phyloP scores from a whole-genome alignment of 2,329 filamentous ascomycete species.

The Pseudonectria foliicola region DNA sequence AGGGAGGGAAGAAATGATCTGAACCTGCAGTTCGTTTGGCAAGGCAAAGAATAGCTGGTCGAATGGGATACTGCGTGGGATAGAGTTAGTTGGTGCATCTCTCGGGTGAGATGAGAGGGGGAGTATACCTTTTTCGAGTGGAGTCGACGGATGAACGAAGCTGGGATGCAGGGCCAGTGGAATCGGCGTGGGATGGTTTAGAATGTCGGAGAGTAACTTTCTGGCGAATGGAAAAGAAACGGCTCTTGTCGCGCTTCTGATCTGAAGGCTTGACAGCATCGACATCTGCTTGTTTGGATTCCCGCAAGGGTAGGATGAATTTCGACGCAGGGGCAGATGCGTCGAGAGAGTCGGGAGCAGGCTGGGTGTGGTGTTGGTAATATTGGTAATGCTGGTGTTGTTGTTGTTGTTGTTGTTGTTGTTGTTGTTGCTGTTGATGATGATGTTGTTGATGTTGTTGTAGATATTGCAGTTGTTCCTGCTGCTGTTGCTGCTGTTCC shows the following conservation, averaged over 20 bases:
- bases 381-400: background rate
- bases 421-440: slow-evolving; percentile 14
- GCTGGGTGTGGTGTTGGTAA: slow-evolving; percentile 13
- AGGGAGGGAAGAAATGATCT: slow-evolving; percentile 53
- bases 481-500: slow-evolving; percentile 18
- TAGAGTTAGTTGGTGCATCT: slow-evolving; percentile 13
- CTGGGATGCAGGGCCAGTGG: slow-evolving; percentile 6
- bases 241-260: slow-evolving; percentile 34
- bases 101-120: slow-evolving; percentile 2
- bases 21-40: slow-evolving; percentile 56
- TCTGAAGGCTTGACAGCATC: slow-evolving; percentile 25
- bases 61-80: slow-evolving; percentile 35
- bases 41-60: slow-evolving; percentile 51
- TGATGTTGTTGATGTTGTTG: no score
- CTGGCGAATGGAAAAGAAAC: slow-evolving; percentile 35
- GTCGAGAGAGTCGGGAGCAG: slow-evolving; percentile 11
- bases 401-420: no score
- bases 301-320: slow-evolving; percentile 45
- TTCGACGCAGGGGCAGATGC: slow-evolving; percentile 28
- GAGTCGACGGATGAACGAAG: slow-evolving; percentile 21
- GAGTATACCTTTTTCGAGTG: slow-evolving; percentile 26
- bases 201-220: slow-evolving; percentile 31
- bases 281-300: slow-evolving; percentile 27
- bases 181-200: slow-evolving; percentile 21
- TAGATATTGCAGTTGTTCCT: slow-evolving; percentile 5